Evolutionary conservation across 768 basidiomycete species (phyloP).

Genomic region (Obba rivulosa): DNA sequence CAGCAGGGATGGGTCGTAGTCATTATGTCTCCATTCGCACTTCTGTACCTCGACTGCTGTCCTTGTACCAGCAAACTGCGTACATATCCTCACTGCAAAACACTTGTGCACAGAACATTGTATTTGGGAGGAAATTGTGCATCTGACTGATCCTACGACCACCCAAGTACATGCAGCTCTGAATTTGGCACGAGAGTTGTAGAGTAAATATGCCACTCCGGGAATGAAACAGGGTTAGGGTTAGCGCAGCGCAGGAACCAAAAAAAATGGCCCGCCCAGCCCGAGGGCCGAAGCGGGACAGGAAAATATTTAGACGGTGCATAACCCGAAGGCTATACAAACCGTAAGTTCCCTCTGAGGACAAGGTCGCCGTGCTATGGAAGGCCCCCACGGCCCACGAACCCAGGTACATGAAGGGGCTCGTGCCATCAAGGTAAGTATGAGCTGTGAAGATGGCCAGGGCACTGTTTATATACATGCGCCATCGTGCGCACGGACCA

Average conservation of each 20-base stretch:
- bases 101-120: too few relatives aligned
- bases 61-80: too few relatives aligned
- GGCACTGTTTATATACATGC: slow-evolving; percentile 3
- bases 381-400: slow-evolving; percentile 17
- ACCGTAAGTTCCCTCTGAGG: slow-evolving; percentile 37
- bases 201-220: too few relatives aligned
- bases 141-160: too few relatives aligned
- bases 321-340: slow-evolving; percentile 38
- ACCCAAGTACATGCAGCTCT: too few relatives aligned
- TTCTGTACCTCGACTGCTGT: too few relatives aligned
- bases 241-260: slow-evolving; percentile 7
- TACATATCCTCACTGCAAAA: too few relatives aligned
- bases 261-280: slow-evolving; percentile 19
- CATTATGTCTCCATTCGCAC: too few relatives aligned
- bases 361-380: slow-evolving; percentile 46
- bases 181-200: too few relatives aligned
- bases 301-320: slow-evolving; percentile 28
- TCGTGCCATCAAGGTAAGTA: slow-evolving; percentile 23
- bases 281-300: slow-evolving; percentile 21
- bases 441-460: slow-evolving; percentile 6
- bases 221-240: slow-evolving; percentile 11
- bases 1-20: too few relatives aligned
- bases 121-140: too few relatives aligned
- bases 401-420: slow-evolving; percentile 17
- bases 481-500: slow-evolving; percentile 14